These are phyloP conservation scores for Brettanomyces sp. DNA, from an alignment of 805 yeast species.

Conservation along the genomic window DNA sequence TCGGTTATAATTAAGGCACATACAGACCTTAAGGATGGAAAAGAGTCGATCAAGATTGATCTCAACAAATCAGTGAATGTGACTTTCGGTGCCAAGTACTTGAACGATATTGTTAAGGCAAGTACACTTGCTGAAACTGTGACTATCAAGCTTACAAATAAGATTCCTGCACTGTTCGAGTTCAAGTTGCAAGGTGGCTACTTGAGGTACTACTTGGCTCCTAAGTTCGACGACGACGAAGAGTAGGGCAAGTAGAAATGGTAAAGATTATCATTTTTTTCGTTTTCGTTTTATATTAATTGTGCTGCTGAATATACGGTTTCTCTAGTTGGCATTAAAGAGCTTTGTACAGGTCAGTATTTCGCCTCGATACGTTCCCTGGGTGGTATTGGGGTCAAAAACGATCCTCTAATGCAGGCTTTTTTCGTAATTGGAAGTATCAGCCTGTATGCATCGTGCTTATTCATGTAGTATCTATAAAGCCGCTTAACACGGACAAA, in stretches of 20 bases:
- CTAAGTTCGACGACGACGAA: slow-evolving; percentile 92
- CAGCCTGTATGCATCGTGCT: slow-evolving; percentile 86
- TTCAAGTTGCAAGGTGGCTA: slow-evolving; percentile 87
- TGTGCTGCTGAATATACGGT: background rate
- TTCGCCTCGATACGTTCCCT: slow-evolving; percentile 15
- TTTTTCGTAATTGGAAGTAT: slow-evolving; percentile 69
- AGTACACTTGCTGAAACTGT: slow-evolving; percentile 67
- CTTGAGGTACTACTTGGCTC: slow-evolving; percentile 92
- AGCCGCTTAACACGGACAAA: slow-evolving; percentile 40
- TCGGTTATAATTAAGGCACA: slow-evolving; percentile 77
- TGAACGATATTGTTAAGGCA: slow-evolving; percentile 87
- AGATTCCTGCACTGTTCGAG: slow-evolving; percentile 90
- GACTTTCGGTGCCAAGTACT: slow-evolving; percentile 86
- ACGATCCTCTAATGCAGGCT: slow-evolving; percentile 46
- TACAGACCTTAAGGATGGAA: slow-evolving; percentile 73
- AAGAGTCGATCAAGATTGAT: slow-evolving; percentile 63
- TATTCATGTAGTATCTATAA: slow-evolving; percentile 80
- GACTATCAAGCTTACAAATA: slow-evolving; percentile 78
- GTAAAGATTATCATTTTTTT: background rate
- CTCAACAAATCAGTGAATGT: slow-evolving; percentile 81
- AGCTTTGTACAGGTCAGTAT: slow-evolving; percentile 7
- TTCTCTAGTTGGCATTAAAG: background rate
- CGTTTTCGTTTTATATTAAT: background rate
- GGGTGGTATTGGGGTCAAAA: slow-evolving; percentile 26
- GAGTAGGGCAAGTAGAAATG: slow-evolving; percentile 16